Percentiles rank a stretch among this genome's conserved stretches.
Evolutionary conservation across 805 yeast genomes (phyloP).

Genomic region (Zygoascus tannicola): DNA sequence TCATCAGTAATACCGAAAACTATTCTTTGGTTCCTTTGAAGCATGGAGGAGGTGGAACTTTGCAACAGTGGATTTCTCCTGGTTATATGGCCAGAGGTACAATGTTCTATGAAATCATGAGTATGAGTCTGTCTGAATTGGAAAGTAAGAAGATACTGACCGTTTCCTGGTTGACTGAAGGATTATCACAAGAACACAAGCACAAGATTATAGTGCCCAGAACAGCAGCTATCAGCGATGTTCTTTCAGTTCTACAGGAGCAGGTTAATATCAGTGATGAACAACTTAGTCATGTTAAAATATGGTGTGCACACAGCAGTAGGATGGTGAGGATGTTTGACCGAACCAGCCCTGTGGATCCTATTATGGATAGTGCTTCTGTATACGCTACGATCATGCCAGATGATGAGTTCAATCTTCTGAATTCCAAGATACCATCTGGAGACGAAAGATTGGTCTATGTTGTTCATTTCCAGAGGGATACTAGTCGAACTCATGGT

Average conservation of each 20-base stretch:
- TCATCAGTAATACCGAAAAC: slow-evolving; percentile 52
- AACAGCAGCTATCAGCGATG: slow-evolving; percentile 44
- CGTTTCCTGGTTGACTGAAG: slow-evolving; percentile 64
- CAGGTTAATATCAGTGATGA: slow-evolving; percentile 45
- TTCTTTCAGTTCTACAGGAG: slow-evolving; percentile 46
- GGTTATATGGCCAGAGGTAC: slow-evolving; percentile 12
- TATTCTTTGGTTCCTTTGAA: slow-evolving; percentile 24
- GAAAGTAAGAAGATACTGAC: slow-evolving; percentile 64
- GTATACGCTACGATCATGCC: slow-evolving; percentile 43
- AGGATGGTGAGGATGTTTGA: slow-evolving; percentile 28
- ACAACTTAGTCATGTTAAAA: slow-evolving; percentile 28
- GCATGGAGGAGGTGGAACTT: slow-evolving; percentile 25
- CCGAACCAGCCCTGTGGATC: slow-evolving; percentile 32
- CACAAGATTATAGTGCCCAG: slow-evolving; percentile 63
- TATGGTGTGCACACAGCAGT: slow-evolving; percentile 22
- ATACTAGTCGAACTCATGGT: slow-evolving; percentile 61
- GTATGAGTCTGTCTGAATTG: slow-evolving; percentile 61
- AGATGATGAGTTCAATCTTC: slow-evolving; percentile 26
- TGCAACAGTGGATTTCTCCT: slow-evolving; percentile 26
- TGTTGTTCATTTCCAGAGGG: slow-evolving; percentile 71
- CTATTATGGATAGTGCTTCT: slow-evolving; percentile 30
- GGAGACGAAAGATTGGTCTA: slow-evolving; percentile 41
- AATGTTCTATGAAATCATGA: slow-evolving; percentile 69
- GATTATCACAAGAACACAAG: slow-evolving; percentile 58
- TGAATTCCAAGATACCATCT: slow-evolving; percentile 13